A percentile compares a stretch with the other conserved stretches of the same genome.
These are phyloP conservation scores for Cyclotella sp. DNA, from an alignment of 108 stramenopile genomes.

Conservation along the genomic window DNA sequence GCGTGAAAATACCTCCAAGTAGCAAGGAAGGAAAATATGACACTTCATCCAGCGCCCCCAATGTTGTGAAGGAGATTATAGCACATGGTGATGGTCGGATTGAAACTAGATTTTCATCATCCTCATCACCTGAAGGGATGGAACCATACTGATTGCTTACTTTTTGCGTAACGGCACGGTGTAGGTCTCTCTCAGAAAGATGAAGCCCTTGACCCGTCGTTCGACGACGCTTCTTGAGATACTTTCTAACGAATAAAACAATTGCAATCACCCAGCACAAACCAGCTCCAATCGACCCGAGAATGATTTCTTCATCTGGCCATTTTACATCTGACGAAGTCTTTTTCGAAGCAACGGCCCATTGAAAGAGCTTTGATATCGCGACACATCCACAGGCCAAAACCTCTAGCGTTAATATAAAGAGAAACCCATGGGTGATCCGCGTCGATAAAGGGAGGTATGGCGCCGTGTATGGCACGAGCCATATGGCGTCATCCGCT, in stretches of 20 bases:
- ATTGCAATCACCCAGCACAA: conserved; percentile 62
- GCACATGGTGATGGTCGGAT: conserved; percentile 45
- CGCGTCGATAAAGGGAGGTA: conserved; percentile 31
- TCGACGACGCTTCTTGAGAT: conserved; percentile 54
- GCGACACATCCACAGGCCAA: conserved; percentile 46
- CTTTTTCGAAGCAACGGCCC: conserved; percentile 35
- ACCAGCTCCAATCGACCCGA: conserved; percentile 55
- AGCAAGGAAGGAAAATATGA: conserved; percentile 77
- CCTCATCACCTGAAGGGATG: conserved; percentile 12
- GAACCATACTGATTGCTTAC: conserved; percentile 30
- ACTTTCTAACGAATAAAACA: conserved; percentile 43
- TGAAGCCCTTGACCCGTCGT: conserved; percentile 1
- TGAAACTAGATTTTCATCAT: conserved; percentile 34
- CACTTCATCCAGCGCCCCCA: conserved; percentile 77
- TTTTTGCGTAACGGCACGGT: conserved; percentile 25
- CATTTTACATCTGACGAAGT: conserved; percentile 26
- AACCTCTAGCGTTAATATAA: conserved; percentile 57
- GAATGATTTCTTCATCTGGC: conserved; percentile 28
- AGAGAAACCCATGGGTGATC: conserved; percentile 57
- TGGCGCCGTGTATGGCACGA: conserved; percentile 62
- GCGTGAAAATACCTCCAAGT: conserved; percentile 68
- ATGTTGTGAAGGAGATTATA: conserved; percentile 60
- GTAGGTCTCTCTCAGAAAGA: conserved; percentile 7
- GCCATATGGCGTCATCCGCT: conserved; percentile 74
- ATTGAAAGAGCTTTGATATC: conserved; percentile 32